These are phyloP conservation scores for Ceratobasidium papillatum DNA, from an alignment of 1,284 basidiomycete species.

Conservation along the genomic window DNA sequence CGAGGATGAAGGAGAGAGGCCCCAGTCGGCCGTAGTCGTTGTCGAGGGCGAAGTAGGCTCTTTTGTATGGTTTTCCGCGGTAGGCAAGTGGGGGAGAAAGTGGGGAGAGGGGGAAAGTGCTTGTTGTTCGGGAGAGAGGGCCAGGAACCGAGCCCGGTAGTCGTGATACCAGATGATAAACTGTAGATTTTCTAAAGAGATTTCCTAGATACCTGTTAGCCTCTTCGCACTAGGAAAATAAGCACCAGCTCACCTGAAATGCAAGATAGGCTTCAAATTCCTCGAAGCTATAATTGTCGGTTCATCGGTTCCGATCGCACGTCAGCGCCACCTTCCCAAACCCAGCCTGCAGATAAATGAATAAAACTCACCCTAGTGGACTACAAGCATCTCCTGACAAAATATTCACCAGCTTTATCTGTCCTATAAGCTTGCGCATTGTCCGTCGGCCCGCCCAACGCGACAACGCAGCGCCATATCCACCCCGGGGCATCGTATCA, in stretches of 20 bases:
- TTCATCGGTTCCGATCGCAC: neutral
- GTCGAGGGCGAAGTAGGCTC: neutral
- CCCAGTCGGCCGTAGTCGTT: neutral
- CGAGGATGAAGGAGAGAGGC: neutral
- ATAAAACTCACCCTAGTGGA: slow-evolving; percentile 53
- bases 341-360: neutral
- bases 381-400: slow-evolving; percentile 56
- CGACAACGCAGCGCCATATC: slow-evolving; percentile 12
- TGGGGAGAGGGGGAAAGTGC: slow-evolving; percentile 46
- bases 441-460: slow-evolving; percentile 33
- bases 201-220: slow-evolving; percentile 49
- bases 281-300: slow-evolving; percentile 48
- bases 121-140: slow-evolving; percentile 47
- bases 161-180: slow-evolving; percentile 58
- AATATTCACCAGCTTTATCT: slow-evolving; percentile 50
- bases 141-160: slow-evolving; percentile 54
- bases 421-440: slow-evolving; percentile 26
- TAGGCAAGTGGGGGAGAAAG: neutral
- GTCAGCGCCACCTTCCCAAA: slow-evolving; percentile 12
- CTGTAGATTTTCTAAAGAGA: slow-evolving; percentile 56
- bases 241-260: slow-evolving; percentile 46
- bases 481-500: neutral
- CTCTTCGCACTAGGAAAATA: neutral
- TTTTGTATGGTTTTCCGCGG: neutral
- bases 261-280: slow-evolving; percentile 56